Evolutionary conservation across 345 rosid species (phyloP).

Genomic region (Gossypium stocksii): DNA sequence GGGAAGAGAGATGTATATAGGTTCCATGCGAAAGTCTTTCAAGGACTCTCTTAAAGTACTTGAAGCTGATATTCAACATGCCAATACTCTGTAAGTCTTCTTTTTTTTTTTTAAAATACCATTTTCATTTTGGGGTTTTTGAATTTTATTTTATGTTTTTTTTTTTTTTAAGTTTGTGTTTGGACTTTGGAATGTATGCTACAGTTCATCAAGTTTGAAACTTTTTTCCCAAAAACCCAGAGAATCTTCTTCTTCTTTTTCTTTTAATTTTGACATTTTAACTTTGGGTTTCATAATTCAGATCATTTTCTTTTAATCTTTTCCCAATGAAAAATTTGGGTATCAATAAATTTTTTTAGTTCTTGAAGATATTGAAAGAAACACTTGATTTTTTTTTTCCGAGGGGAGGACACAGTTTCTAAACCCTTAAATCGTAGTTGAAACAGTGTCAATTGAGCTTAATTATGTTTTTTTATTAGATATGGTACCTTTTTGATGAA

Average conservation of each 20-base stretch:
- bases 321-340: not conserved
- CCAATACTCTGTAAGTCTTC: slow-evolving; percentile 46
- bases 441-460: too few relatives aligned
- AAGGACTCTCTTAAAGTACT: slow-evolving; percentile 63
- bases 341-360: not conserved
- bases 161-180: not conserved
- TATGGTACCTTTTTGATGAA: not conserved
- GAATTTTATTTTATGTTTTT: not conserved
- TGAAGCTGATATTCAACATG: slow-evolving; percentile 74
- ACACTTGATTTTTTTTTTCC: not conserved
- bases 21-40: slow-evolving; percentile 53
- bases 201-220: not conserved
- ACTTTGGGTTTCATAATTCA: not conserved
- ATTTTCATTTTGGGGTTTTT: not conserved
- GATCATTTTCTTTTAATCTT: not conserved
- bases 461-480: too few relatives aligned
- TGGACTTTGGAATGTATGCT: not conserved
- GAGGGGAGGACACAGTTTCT: too few relatives aligned
- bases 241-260: not conserved
- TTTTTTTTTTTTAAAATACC: not conserved
- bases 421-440: too few relatives aligned
- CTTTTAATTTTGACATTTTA: not conserved
- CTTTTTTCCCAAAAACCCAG: not conserved
- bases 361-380: not conserved
- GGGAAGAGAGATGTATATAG: slow-evolving; percentile 35